Evolutionary conservation across 257 asterid genomes (phyloP), one percentile per base, ranked within the genome.

Genomic region (Forsythia suspensa): DNA sequence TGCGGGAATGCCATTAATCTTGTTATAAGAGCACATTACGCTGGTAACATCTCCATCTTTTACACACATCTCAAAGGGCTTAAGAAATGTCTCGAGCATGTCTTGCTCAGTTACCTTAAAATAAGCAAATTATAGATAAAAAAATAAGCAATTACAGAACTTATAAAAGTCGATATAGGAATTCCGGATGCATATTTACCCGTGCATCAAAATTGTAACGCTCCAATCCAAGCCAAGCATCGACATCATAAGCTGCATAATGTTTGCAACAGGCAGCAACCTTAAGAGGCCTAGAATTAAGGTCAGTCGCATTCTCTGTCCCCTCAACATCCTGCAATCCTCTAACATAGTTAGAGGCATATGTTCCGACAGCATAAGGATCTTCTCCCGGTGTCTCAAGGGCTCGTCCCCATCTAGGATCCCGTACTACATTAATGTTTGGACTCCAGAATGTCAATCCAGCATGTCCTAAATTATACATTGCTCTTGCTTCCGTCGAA

Each of bases 361-460:
- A 88, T 55, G 15, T 74, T 9, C 90, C 86, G 0, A 77, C 87
- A 40, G 84, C 85, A 2, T 13, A 84, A 13, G 93, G 91, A 65
- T 82, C 90, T 74, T 87, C 91, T 1, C 91, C 90, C 0, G 88
- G 91, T 3, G 90, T 87, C 77, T 87, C 90, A 0, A 72, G 72
- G 36, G 80, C 85, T 69, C 91, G 78, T 16, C 93, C 93, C 91
- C 93, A 87, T 66, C 89, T 70, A 0, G 93, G 91, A 80, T 89
- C 93, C 16, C 89, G 85, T 8, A 84, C 82, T 0, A 84, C 84
- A 8, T 87, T 87, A 0, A 89, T 83, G 67, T 87, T 87, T 5
- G 91, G 93, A 63, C 88, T 85, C 93, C 91, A 89, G 66, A 76
- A 89, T 41, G 91, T 84, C 72, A 89, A 78, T 15, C 93, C 91